Evolutionary conservation across 768 basidiomycete species (phyloP).

Genomic region (Trametes gibbosa): DNA sequence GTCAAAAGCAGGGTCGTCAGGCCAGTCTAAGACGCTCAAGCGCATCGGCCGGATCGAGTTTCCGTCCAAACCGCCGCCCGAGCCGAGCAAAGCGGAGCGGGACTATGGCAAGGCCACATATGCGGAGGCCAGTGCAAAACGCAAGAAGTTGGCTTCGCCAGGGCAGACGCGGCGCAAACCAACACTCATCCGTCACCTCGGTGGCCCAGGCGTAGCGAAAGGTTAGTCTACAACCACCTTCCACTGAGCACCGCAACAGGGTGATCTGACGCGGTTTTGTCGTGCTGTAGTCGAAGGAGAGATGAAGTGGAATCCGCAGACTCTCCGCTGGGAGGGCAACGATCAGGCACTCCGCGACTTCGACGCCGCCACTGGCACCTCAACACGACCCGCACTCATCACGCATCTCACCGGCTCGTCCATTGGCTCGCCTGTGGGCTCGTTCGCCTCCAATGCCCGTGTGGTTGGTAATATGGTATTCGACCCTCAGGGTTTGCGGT

Average conservation of each 20-base stretch:
- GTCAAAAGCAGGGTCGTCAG: constrained; percentile 9
- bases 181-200: constrained; percentile 83
- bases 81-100: constrained; percentile 12
- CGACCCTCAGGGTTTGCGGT: constrained; percentile 92
- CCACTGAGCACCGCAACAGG: background rate
- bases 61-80: constrained; percentile 34
- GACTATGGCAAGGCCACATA: constrained; percentile 7
- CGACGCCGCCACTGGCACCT: constrained; percentile 73
- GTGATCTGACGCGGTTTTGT: background rate
- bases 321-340: constrained; percentile 96
- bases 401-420: constrained; percentile 91
- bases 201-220: constrained; percentile 65
- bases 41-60: constrained; percentile 58
- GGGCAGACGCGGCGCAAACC: constrained; percentile 67
- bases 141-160: constrained; percentile 51
- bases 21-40: constrained; percentile 53
- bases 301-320: constrained; percentile 95
- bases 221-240: constrained; percentile 40
- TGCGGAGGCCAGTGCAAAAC: constrained; percentile 35
- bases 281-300: constrained; percentile 74
- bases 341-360: constrained; percentile 90
- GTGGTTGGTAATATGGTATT: constrained; percentile 99
- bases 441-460: constrained; percentile 74
- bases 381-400: constrained; percentile 92
- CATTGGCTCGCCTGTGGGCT: constrained; percentile 72